Base-by-base conservation (phyloP, 495 filamentous ascomycete species). In the Aspergillus funiculosus region DNA sequence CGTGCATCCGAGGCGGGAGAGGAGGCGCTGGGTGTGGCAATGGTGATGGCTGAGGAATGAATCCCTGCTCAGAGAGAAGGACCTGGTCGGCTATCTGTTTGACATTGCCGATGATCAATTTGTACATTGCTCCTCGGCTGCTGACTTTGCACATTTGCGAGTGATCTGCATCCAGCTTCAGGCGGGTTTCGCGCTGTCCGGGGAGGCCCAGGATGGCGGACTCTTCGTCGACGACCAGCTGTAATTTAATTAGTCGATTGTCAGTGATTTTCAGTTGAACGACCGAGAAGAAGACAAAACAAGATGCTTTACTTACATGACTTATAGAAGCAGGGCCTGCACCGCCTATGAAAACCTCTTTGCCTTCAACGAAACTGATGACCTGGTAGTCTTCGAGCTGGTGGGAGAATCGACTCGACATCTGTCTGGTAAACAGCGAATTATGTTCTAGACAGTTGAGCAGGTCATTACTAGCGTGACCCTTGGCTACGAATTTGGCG, bases 291-390 rank as follows among this genome's bases (percentile, higher is more conserved):
- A 15, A 21, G 1, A n/a, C n/a, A n/a, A n/a, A n/a, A n/a, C n/a
- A n/a, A n/a, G 11, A 6, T 30, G 18, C 1, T 4, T 25, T n/a
- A 52, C 60, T 43, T 48, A 65, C 63, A 56, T 66, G 62, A 34
- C 60, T 62, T 10, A 67, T 21, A 14, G 59, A 68, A 1, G 61
- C 56, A 7, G 63, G 60, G 3, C 59, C 61, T 9, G 46, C 25
- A 17, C 64, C 64, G 24, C 53, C 64, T 24, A 68, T 27, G 4
- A 64, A 53, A 7, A 68, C 63, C 35, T 66, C 59, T 26, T 68
- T 65, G 1, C 65, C 68, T 46, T 73, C 69, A 20, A 70, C 63
- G 40, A 73, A 71, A 24, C 60, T 70, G 21, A 72, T 35, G 6
- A 71, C 60, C 2, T 61, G 58, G 32, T 67, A 69, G 36, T 68